Evolutionary conservation across 2,329 filamentous ascomycete genomes (phyloP), one percentile per base, ranked within the genome.

Genomic region (Ampelomyces quisqualis): DNA sequence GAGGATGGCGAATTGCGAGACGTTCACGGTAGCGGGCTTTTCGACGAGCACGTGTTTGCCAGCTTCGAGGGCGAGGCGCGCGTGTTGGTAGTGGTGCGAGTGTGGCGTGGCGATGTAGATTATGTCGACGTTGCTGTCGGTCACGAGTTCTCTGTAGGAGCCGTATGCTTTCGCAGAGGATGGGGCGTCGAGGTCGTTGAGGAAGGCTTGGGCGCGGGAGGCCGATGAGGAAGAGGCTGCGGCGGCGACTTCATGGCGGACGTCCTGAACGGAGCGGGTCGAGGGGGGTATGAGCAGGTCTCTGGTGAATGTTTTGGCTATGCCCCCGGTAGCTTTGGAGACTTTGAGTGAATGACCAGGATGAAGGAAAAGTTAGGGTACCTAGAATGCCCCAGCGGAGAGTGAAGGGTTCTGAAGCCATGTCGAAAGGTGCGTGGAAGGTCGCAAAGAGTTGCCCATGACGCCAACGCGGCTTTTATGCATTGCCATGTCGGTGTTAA

Each of bases 51-150:
- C 88, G 58, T 90, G 78, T 75, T 95, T 95, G 58, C 87, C 86
- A 4, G 85, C 86, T 53, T 87, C 78, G 21, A 95, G 76, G 19
- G 82, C 85, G 11, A 94, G 77, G 79, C 88, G 88, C 48, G 81
- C 78, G 69, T 95, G 90, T 67, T 93, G 88, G 74, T 90, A 95
- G 73, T 95, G 90, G 67, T 94, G 89, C 56, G 85, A 89, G 73
- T 95, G 89, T 10, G 89, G 90, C 1, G 90, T 94, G 18, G 88
- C 88, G 38, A 95, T 80, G 69, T 95, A 95, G 71, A 95, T 73
- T 57, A 93, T 88, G 68, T 94, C 86, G 51, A 95, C 78, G 55
- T 86, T 77, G 5, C 82, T 72, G 65, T 94, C 87, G 23, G 77
- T 76, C 15, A 90, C 88, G 15, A 95, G 79, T 61, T 89, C 86